Percentiles rank a stretch among this genome's conserved stretches.
Evolutionary conservation across 176 grass and related monocot species (phyloP).

Genomic region (Triticum timopheevii): DNA sequence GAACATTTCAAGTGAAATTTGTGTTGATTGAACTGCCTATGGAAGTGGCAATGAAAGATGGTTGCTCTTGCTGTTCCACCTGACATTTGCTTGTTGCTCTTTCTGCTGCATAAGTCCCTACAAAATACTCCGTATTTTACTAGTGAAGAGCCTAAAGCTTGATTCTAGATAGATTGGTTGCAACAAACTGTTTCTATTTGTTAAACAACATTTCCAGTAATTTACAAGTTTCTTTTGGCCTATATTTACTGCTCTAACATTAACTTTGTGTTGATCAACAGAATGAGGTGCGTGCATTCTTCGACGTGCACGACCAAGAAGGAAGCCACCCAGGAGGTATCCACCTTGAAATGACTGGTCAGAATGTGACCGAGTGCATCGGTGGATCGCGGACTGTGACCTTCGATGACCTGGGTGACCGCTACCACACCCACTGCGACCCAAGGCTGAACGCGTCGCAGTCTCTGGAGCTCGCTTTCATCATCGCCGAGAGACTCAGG

Average conservation of each 20-base stretch:
- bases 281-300: constrained; percentile 89
- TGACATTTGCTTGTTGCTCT: background rate
- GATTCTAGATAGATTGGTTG: background rate
- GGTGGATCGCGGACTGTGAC: constrained; percentile 89
- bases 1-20: background rate
- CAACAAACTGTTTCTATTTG: background rate
- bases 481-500: constrained; percentile 89
- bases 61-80: background rate
- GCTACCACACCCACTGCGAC: constrained; percentile 96
- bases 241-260: background rate
- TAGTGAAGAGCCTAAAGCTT: background rate
- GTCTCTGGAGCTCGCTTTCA: constrained; percentile 86
- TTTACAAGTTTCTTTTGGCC: background rate
- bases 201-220: background rate
- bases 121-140: background rate
- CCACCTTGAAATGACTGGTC: constrained; percentile 96
- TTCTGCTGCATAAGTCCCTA: background rate
- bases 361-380: constrained; percentile 92
- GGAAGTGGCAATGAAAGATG: background rate
- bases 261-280: constrained; percentile 33
- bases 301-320: constrained; percentile 92
- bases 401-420: constrained; percentile 78
- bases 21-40: background rate
- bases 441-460: constrained; percentile 89
- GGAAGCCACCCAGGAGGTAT: constrained; percentile 89